Evolutionary conservation across 164 flowering plant genomes (phyloP).

Genomic region (Magnolia changhungtana): DNA sequence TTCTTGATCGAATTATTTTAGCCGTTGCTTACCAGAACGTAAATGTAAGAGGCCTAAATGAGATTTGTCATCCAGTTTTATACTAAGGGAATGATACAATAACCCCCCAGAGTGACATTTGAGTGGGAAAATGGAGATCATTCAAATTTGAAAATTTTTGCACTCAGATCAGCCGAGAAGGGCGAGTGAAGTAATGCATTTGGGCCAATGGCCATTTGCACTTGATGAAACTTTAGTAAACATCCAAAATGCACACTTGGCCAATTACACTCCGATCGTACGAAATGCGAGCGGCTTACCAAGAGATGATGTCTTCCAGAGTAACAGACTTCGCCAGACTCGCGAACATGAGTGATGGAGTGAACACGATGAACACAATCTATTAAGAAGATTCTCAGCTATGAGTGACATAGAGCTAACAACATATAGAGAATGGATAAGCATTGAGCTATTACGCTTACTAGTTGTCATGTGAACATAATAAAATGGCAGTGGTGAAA

Average conservation of each 20-base stretch:
- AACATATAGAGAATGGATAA: not conserved
- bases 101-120: not conserved
- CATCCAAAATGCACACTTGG: not conserved
- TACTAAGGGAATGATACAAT: not conserved
- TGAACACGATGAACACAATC: constrained; percentile 81
- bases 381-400: constrained; percentile 23
- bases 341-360: constrained; percentile 78
- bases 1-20: not conserved
- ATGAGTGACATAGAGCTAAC: not conserved
- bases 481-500: not conserved
- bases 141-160: no score
- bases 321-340: constrained; percentile 77
- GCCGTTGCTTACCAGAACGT: not conserved
- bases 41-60: not conserved
- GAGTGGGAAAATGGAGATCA: not conserved
- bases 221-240: no score
- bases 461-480: not conserved
- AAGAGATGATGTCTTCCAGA: constrained; percentile 74
- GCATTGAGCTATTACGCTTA: not conserved
- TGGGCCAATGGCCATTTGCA: no score
- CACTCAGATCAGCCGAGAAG: no score
- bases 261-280: not conserved
- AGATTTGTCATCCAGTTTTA: not conserved
- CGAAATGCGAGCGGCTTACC: constrained; percentile 35
- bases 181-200: no score